Percentiles rank a stretch among this genome's conserved stretches.
Evolutionary conservation across 2,329 filamentous ascomycete genomes (phyloP).

Genomic region (Nemania sp.): DNA sequence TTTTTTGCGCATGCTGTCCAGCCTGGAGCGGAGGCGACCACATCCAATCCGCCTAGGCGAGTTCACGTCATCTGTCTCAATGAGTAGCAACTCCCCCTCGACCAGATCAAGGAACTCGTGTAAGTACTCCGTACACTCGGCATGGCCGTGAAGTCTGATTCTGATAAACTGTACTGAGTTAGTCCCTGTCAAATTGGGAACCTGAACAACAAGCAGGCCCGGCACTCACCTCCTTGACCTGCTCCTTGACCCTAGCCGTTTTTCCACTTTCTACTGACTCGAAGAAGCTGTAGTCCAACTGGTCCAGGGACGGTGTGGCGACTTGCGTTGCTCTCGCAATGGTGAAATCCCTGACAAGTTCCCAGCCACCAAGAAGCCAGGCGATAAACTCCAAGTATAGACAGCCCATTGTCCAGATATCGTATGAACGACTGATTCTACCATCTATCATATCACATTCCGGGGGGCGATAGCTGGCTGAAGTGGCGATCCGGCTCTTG

Average conservation of each 20-base stretch:
- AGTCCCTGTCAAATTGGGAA: no score
- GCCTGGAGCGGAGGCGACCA: no score
- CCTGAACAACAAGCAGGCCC: neutral
- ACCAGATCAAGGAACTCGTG: no score
- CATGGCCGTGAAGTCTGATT: no score
- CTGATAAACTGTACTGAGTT: no score
- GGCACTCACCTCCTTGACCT: neutral
- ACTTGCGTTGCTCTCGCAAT: neutral
- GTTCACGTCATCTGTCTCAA: no score
- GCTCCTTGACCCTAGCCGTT: neutral
- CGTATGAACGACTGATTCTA: neutral
- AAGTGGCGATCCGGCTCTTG: neutral
- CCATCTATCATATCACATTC: neutral
- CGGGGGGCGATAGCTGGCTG: neutral
- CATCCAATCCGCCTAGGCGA: no score
- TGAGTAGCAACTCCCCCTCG: no score
- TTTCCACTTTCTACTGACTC: neutral
- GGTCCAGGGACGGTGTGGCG: neutral
- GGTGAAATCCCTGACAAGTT: neutral
- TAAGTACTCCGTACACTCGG: no score
- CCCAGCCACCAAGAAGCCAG: neutral
- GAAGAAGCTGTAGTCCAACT: neutral
- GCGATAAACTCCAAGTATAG: neutral
- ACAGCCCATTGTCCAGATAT: neutral
- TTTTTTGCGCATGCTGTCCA: no score